Conservation (phyloP, 179 eudicot species). For the Silene noctiflora region DNA sequence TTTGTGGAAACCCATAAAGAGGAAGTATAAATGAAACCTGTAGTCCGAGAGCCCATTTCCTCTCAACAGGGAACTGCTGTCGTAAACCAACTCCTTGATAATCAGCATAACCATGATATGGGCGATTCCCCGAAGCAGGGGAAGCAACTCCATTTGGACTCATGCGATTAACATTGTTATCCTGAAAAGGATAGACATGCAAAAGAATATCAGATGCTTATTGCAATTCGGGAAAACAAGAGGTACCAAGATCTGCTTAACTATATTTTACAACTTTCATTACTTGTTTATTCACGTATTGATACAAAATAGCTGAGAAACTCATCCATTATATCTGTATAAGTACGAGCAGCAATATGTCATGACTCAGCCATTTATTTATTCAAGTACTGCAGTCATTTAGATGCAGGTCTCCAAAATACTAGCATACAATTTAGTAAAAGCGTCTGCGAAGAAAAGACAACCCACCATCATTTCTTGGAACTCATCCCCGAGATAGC, state of each 20-base stretch:
- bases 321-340: neutral
- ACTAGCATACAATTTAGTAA: neutral
- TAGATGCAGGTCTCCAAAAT: neutral
- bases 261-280: neutral
- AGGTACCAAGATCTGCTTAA: neutral
- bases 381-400: neutral
- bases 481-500: constrained; percentile 94
- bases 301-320: neutral
- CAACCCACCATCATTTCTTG: constrained; percentile 71
- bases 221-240: neutral
- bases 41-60: constrained; percentile 98
- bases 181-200: constrained; percentile 36
- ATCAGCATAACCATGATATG: constrained; percentile 53
- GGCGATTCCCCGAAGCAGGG: constrained; percentile 48
- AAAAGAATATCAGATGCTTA: constrained; percentile 1
- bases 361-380: neutral
- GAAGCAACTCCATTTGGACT: constrained; percentile 51
- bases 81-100: constrained; percentile 61
- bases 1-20: neutral
- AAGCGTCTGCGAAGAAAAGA: neutral
- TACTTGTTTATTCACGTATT: neutral
- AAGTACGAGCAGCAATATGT: neutral
- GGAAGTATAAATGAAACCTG: constrained; percentile 50
- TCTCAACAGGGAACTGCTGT: constrained; percentile 60
- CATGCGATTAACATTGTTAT: constrained; percentile 34